phyloP scores from a whole-genome alignment of 768 basidiomycete species.

The Boletus barrowsii region DNA sequence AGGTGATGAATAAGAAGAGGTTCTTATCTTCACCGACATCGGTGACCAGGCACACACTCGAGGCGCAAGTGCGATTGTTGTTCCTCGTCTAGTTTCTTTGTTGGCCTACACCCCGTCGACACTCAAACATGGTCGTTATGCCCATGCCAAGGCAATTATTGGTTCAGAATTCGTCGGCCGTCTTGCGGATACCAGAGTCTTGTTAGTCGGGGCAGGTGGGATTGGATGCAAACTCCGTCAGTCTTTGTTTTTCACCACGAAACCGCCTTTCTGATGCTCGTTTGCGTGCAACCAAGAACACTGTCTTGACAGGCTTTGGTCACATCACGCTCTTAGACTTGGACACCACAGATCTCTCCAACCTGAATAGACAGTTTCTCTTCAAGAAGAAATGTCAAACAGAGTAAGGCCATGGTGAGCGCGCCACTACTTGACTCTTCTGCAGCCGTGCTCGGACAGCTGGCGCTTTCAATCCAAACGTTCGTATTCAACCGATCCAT shows the following conservation, averaged over 20 bases:
- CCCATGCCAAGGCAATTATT: slow-evolving; percentile 75
- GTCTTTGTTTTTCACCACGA: slow-evolving; percentile 24
- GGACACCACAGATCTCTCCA: slow-evolving; percentile 99
- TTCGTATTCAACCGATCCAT: slow-evolving; percentile 83
- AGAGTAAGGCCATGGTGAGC: slow-evolving; percentile 87
- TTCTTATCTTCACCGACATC: too few relatives aligned
- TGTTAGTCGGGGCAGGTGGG: slow-evolving; percentile 94
- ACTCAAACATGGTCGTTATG: slow-evolving; percentile 34
- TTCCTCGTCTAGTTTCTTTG: background rate
- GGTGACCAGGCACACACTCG: too few relatives aligned
- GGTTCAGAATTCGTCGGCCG: slow-evolving; percentile 66
- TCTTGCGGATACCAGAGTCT: slow-evolving; percentile 62
- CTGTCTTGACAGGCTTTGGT: slow-evolving; percentile 81
- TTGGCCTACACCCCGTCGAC: background rate
- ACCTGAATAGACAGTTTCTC: slow-evolving; percentile 94
- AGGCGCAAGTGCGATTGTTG: background rate
- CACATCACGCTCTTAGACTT: slow-evolving; percentile 91
- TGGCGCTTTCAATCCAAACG: slow-evolving; percentile 81
- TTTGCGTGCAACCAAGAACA: slow-evolving; percentile 45
- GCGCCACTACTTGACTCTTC: background rate
- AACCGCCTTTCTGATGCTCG: background rate
- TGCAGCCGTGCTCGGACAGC: slow-evolving; percentile 52
- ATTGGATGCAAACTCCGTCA: slow-evolving; percentile 95
- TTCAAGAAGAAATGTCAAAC: slow-evolving; percentile 97
- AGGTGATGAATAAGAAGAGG: too few relatives aligned